These are phyloP conservation scores for Acorus gramineus DNA, from an alignment of 106 monocot genomes.

Conservation along the genomic window DNA sequence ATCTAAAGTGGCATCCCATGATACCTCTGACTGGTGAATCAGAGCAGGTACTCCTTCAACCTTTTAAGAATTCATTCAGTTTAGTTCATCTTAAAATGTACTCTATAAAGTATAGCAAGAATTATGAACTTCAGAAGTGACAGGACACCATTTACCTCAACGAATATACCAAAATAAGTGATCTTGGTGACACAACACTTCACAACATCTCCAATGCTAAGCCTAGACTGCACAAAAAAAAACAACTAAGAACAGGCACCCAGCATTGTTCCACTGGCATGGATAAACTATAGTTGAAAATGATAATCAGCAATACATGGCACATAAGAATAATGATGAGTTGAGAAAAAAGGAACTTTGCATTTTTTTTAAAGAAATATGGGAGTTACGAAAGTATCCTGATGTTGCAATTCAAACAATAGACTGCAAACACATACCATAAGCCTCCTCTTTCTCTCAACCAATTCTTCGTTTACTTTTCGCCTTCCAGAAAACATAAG, in stretches of 20 bases:
- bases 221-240: conserved; percentile 49
- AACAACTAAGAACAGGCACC: neutral
- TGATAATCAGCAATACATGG: too few species aligned
- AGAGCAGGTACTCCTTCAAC: conserved; percentile 89
- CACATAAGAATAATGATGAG: too few species aligned
- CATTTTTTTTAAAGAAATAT: too few species aligned
- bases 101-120: too few species aligned
- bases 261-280: too few species aligned
- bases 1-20: conserved; percentile 78
- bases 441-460: conserved; percentile 71
- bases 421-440: conserved; percentile 45
- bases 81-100: neutral
- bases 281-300: too few species aligned
- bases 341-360: too few species aligned
- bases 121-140: neutral
- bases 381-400: too few species aligned
- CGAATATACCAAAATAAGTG: conserved; percentile 92
- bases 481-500: conserved; percentile 73
- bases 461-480: conserved; percentile 68
- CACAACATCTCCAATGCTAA: conserved; percentile 81
- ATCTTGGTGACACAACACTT: conserved; percentile 69
- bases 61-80: conserved; percentile 24
- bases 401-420: too few species aligned
- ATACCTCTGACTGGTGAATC: conserved; percentile 83
- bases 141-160: conserved; percentile 44